A percentile compares a stretch with the other conserved stretches of the same genome.
Conservation (phyloP, 2,329 filamentous ascomycete species). For the Arthrobotrys sinensis region DNA sequence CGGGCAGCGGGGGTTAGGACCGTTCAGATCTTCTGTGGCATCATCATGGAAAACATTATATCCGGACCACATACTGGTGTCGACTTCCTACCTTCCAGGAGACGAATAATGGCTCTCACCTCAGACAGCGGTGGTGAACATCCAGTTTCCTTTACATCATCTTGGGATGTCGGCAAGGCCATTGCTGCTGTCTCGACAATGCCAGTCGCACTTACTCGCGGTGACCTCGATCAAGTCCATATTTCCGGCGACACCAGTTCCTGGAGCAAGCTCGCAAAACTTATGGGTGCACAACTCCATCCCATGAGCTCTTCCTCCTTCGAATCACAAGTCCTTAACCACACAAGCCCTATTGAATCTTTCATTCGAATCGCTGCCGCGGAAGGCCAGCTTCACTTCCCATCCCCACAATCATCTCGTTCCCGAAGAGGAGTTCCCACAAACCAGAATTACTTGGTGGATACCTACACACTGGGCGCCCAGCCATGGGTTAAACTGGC, state of each 20-base stretch:
- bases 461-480: conserved; percentile 22
- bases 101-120: conserved; percentile 35
- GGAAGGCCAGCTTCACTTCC: conserved; percentile 58
- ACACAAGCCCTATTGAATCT: conserved; percentile 39
- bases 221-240: conserved; percentile 42
- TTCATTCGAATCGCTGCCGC: conserved; percentile 55
- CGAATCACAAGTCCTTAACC: conserved; percentile 40
- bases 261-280: conserved; percentile 52
- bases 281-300: conserved; percentile 34
- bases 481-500: conserved; percentile 53
- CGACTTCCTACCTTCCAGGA: conserved; percentile 45
- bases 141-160: conserved; percentile 55
- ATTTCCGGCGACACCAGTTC: conserved; percentile 52
- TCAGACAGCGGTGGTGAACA: conserved; percentile 28
- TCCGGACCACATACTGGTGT: conserved; percentile 49
- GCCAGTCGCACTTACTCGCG: conserved; percentile 29
- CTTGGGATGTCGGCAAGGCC: conserved; percentile 56
- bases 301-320: conserved; percentile 35
- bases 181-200: conserved; percentile 52
- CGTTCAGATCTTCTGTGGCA: conserved; percentile 56
- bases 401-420: conserved; percentile 42
- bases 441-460: conserved; percentile 54
- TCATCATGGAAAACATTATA: conserved; percentile 59
- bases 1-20: conserved; percentile 45
- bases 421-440: conserved; percentile 15